Percentiles rank a stretch among this genome's conserved stretches.
These are phyloP conservation scores for Dendrostoma leiphaemia DNA, from an alignment of 2,329 filamentous ascomycete species.

Conservation along the genomic window DNA sequence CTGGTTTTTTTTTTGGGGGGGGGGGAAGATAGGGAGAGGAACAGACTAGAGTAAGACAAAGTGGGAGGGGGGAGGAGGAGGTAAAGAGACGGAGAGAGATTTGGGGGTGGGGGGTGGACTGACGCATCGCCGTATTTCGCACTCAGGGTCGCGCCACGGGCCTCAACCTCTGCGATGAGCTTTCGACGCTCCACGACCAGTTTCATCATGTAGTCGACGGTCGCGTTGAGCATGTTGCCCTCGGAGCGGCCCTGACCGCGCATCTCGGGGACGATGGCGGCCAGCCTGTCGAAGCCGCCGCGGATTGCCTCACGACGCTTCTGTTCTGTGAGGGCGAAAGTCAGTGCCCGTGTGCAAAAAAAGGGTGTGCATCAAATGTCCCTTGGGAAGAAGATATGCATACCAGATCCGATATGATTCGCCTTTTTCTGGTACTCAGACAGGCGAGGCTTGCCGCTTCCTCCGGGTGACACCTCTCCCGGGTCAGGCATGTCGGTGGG, in stretches of 20 bases:
- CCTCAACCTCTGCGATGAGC: conserved; percentile 58
- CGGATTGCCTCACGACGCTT: conserved; percentile 61
- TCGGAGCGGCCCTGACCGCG: conserved; percentile 83
- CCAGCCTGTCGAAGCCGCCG: conserved; percentile 78
- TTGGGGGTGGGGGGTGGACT: neutral
- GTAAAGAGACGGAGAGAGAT: no score
- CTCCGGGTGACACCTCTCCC: no score
- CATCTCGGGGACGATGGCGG: conserved; percentile 76
- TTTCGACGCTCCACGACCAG: conserved; percentile 57
- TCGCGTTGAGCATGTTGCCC: conserved; percentile 74
- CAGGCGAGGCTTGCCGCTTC: conserved; percentile 32
- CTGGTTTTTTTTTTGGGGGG: no score
- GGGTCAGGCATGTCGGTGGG: conserved; percentile 15
- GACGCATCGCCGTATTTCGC: conserved; percentile 26
- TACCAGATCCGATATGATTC: conserved; percentile 36
- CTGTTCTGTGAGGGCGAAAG: no score
- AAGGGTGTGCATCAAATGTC: neutral
- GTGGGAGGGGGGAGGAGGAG: no score
- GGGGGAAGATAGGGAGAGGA: no score
- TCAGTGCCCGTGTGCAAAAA: no score
- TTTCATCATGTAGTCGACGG: conserved; percentile 63
- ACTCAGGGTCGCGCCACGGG: conserved; percentile 54
- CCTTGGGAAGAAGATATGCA: neutral
- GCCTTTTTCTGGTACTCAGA: conserved; percentile 39
- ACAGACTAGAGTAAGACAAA: no score